Percentiles rank a stretch among this genome's conserved stretches.
Conservation (phyloP, 139 green algal genomes). For the Gonium pectorale region DNA sequence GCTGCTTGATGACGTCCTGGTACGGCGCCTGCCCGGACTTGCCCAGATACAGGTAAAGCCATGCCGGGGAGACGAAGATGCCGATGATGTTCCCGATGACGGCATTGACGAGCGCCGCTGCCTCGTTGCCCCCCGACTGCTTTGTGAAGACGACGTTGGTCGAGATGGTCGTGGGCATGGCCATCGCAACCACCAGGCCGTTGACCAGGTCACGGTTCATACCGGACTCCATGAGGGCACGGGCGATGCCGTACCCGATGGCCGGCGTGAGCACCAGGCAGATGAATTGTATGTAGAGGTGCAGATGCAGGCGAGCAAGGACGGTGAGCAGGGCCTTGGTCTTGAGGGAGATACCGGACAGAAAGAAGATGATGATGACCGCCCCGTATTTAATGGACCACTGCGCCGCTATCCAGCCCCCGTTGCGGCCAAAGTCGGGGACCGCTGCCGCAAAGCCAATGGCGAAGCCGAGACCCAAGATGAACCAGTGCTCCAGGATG, state of each 20-base stretch:
- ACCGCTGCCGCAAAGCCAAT: conserved; percentile 64
- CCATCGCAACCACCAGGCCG: conserved; percentile 55
- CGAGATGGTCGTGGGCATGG: conserved; percentile 64
- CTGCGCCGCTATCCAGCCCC: conserved; percentile 56
- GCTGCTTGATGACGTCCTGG: conserved; percentile 39
- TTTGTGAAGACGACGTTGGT: conserved; percentile 66
- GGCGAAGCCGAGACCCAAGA: conserved; percentile 46
- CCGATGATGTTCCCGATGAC: conserved; percentile 66
- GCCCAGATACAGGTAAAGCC: conserved; percentile 54
- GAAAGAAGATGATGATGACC: conserved; percentile 67
- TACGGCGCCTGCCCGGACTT: conserved; percentile 37
- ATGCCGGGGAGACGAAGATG: conserved; percentile 61
- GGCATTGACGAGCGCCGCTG: conserved; percentile 59
- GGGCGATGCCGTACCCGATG: conserved; percentile 50
- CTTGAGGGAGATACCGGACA: conserved; percentile 55
- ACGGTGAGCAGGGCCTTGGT: conserved; percentile 50
- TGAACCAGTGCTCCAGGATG: conserved; percentile 55
- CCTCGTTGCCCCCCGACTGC: conserved; percentile 55
- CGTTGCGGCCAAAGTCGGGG: conserved; percentile 51
- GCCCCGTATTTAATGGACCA: conserved; percentile 61
- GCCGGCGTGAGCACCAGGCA: conserved; percentile 50
- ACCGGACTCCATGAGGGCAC: neutral
- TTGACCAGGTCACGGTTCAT: conserved; percentile 49
- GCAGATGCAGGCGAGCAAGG: conserved; percentile 40
- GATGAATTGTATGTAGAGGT: conserved; percentile 57